A percentile compares a stretch with the other conserved stretches of the same genome.
phyloP scores from a whole-genome alignment of 2,329 filamentous ascomycete genomes.

The Hypocreales sp. region DNA sequence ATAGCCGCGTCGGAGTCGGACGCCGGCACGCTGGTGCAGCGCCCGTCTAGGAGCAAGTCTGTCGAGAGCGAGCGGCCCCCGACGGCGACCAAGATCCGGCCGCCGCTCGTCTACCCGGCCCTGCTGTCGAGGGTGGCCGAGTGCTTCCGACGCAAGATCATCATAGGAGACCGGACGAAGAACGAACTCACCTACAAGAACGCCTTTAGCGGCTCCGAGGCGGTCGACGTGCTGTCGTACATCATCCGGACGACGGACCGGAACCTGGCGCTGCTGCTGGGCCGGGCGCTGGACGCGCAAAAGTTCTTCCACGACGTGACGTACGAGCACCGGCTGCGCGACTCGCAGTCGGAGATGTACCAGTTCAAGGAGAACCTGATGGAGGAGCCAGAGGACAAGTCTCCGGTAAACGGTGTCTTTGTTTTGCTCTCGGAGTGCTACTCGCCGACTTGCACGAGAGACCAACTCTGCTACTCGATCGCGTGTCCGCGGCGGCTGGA shows the following conservation, averaged over 20 bases:
- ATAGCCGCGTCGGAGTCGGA: constrained; percentile 46
- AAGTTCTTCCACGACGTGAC: constrained; percentile 99
- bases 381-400: constrained; percentile 61
- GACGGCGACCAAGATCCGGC: constrained; percentile 44
- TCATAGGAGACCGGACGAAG: constrained; percentile 77
- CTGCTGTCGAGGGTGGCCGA: constrained; percentile 85
- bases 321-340: constrained; percentile 87
- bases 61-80: constrained; percentile 38
- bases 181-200: constrained; percentile 96
- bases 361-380: constrained; percentile 89
- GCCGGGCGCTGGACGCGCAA: constrained; percentile 85
- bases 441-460: constrained; percentile 88
- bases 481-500: constrained; percentile 87
- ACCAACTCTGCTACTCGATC: constrained; percentile 95
- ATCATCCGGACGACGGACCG: constrained; percentile 96
- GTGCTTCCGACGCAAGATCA: constrained; percentile 80
- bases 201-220: constrained; percentile 88
- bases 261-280: constrained; percentile 80
- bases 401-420: constrained; percentile 81
- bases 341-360: constrained; percentile 90
- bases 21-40: constrained; percentile 33
- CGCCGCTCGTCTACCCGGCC: constrained; percentile 86
- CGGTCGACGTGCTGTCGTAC: constrained; percentile 86
- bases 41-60: constrained; percentile 41
- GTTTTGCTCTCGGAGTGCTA: constrained; percentile 95